Evolutionary conservation across 805 yeast genomes (phyloP).

Genomic region (Lachancea dasiensis): DNA sequence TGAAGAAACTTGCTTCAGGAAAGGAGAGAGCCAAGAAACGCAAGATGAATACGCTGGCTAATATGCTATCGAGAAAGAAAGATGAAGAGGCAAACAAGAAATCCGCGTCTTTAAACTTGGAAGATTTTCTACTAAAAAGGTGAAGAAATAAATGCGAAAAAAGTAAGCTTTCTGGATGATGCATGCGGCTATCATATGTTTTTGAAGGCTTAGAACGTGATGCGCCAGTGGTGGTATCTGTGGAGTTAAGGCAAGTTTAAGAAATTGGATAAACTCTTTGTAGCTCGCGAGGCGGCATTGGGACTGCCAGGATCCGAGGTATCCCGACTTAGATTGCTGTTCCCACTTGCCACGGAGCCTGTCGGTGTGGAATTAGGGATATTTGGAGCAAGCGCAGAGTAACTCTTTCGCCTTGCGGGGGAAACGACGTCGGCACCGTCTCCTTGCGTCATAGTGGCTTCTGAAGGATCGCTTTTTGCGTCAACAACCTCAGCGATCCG

Average conservation of each 20-base stretch:
- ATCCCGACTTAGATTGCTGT: constrained; percentile 1
- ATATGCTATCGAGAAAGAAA: constrained; percentile 39
- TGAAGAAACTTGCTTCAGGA: constrained; percentile 16
- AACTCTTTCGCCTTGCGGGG: neutral
- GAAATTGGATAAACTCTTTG: constrained; percentile 9
- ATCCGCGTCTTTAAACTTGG: constrained; percentile 39
- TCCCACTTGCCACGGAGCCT: constrained; percentile 6
- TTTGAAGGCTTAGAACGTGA: too few species aligned
- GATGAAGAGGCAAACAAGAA: constrained; percentile 31
- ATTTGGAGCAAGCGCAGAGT: neutral
- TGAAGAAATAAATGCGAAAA: constrained; percentile 6
- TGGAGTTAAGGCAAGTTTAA: constrained; percentile 6
- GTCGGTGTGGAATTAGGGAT: constrained; percentile 6
- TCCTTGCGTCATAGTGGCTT: constrained; percentile 1
- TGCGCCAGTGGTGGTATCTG: too few species aligned
- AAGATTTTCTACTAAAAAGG: constrained; percentile 41
- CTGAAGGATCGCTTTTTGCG: neutral
- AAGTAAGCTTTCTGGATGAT: neutral
- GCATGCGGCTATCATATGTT: too few species aligned
- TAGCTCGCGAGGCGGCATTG: constrained; percentile 5
- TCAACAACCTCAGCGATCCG: constrained; percentile 17
- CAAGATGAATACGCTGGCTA: constrained; percentile 39
- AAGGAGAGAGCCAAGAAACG: constrained; percentile 43
- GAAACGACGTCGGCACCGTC: too few species aligned
- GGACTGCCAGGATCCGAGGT: neutral